These are phyloP conservation scores for Penicillium carneum DNA, from an alignment of 2,329 filamentous ascomycete species.

Conservation along the genomic window DNA sequence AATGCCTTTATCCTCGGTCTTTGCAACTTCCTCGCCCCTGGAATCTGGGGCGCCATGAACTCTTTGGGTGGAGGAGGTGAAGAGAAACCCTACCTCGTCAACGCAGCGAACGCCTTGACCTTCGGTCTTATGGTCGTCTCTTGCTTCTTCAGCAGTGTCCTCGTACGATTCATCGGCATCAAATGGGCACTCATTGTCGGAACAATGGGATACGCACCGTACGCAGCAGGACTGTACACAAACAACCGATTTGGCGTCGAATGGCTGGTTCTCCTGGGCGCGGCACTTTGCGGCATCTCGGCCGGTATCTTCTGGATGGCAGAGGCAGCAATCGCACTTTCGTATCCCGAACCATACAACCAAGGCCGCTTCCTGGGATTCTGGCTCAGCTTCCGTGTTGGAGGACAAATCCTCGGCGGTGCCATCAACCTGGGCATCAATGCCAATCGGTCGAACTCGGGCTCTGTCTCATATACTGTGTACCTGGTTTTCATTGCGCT, in stretches of 20 bases:
- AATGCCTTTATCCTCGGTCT: slow-evolving; percentile 75
- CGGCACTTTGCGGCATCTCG: slow-evolving; percentile 72
- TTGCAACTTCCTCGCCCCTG: slow-evolving; percentile 73
- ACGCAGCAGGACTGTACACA: slow-evolving; percentile 73
- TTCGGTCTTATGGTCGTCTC: slow-evolving; percentile 77
- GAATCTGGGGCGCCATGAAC: slow-evolving; percentile 78
- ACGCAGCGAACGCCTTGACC: slow-evolving; percentile 73
- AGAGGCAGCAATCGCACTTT: slow-evolving; percentile 74
- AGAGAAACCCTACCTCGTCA: slow-evolving; percentile 70
- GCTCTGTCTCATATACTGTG: slow-evolving; percentile 72
- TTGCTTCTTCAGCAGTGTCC: slow-evolving; percentile 69
- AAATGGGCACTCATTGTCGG: slow-evolving; percentile 75
- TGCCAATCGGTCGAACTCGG: slow-evolving; percentile 62
- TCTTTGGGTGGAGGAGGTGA: slow-evolving; percentile 73
- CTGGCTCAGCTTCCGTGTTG: slow-evolving; percentile 69
- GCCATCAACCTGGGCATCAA: slow-evolving; percentile 76
- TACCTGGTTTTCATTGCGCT: slow-evolving; percentile 75
- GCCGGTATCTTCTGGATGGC: slow-evolving; percentile 79
- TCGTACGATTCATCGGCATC: slow-evolving; percentile 73
- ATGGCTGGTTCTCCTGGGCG: slow-evolving; percentile 74
- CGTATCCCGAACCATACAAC: slow-evolving; percentile 74
- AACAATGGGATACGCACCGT: slow-evolving; percentile 75
- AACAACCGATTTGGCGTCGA: slow-evolving; percentile 74
- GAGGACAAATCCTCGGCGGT: slow-evolving; percentile 74
- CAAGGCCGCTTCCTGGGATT: slow-evolving; percentile 70